Evolutionary conservation across 2,329 filamentous ascomycete genomes (phyloP), one percentile per base, ranked within the genome.

Genomic region (Paramyrothecium sp.): DNA sequence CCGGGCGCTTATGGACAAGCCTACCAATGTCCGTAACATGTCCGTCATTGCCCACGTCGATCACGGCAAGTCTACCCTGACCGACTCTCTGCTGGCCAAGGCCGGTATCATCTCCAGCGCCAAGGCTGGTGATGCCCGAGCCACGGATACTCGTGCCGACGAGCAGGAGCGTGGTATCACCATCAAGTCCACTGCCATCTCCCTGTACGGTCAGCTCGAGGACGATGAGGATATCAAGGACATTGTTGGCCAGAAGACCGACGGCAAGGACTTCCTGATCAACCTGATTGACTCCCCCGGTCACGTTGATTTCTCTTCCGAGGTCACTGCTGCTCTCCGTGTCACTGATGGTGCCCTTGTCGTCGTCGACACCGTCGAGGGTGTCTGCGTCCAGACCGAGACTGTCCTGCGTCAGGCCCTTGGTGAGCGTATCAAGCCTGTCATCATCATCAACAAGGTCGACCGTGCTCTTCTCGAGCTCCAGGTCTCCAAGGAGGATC

Each of bases 11-110:
- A 91, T 90, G 89, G 89, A 92, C 87, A 88, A 89, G 81, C 88
- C 90, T 69, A 83, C 77, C 75, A 89, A 89, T 78, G 85, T 89
- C 77, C 84, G 85, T 81, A 98, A 98, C 89, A 98, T 97, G 94
- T 97, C 92, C 84, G 95, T 99, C 80, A 98, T 98, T 92, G 95
- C 95, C 80, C 95, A 99, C 85, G 93, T 99, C 89, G 95, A 99
- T 82, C 95, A 99, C 88, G 95, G 95, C 85, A 99, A 99, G 84
- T 99, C 95, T 72, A 99, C 95, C 77, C 88, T 99, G 73, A 97
- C 94, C 88, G 95, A 99, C 83, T 98, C 95, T 72, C 91, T 99
- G 68, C 90, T 99, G 77, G 92, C 96, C 84, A 95, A 96, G 84
- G 94, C 94, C 74, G 95, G 95, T 94, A 99, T 99, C 76, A 97